Evolutionary conservation across 2,329 filamentous ascomycete species (phyloP).

Genomic region (Rutstroemia sp.): DNA sequence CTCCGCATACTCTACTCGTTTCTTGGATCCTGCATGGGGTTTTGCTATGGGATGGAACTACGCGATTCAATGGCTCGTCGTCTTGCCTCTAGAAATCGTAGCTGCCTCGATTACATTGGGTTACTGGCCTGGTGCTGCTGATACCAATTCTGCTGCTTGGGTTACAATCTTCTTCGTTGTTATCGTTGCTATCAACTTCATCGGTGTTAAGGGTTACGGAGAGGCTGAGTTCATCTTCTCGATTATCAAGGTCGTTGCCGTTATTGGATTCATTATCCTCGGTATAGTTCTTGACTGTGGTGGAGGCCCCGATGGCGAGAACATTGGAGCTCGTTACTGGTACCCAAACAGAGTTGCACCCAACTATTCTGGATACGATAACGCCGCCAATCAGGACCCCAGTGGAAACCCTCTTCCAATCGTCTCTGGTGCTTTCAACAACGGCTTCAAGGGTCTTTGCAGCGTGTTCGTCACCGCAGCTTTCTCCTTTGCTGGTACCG

Average conservation of each 20-base stretch:
- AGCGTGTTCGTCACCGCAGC: conserved; percentile 45
- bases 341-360: conserved; percentile 38
- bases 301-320: conserved; percentile 45
- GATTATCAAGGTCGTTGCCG: conserved; percentile 68
- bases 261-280: conserved; percentile 57
- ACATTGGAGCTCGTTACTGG: conserved; percentile 56
- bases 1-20: conserved; percentile 85
- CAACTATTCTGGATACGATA: conserved; percentile 35
- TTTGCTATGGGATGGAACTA: conserved; percentile 92
- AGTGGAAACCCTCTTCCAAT: conserved; percentile 11
- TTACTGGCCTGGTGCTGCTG: conserved; percentile 55
- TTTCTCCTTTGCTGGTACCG: conserved; percentile 45
- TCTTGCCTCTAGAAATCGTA: conserved; percentile 77
- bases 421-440: conserved; percentile 33
- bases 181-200: conserved; percentile 77
- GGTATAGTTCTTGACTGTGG: conserved; percentile 53
- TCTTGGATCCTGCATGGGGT: conserved; percentile 87
- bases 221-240: conserved; percentile 86
- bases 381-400: conserved; percentile 3
- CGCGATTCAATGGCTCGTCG: conserved; percentile 76
- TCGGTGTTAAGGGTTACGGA: conserved; percentile 80
- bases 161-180: conserved; percentile 72
- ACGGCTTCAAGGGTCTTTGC: conserved; percentile 44
- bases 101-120: conserved; percentile 75
- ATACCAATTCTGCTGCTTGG: conserved; percentile 55